phyloP scores from a whole-genome alignment of 768 basidiomycete species.

The Termitomyces sp. region DNA sequence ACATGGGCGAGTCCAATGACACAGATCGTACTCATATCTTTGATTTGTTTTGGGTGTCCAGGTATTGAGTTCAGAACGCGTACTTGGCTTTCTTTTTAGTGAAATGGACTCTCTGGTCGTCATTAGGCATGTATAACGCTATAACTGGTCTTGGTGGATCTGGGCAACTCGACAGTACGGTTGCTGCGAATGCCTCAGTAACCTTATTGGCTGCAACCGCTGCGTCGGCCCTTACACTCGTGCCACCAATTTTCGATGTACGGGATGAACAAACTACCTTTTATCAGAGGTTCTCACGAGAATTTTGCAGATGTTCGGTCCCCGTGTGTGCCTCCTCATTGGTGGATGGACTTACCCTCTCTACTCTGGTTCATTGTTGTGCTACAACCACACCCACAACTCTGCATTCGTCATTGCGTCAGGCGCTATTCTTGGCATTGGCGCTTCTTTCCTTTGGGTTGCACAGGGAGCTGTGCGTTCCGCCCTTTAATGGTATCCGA shows the following conservation, averaged over 20 bases:
- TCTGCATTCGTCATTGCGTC: conserved; percentile 25
- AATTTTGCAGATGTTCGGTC: conserved; percentile 23
- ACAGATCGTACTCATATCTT: conserved; percentile 24
- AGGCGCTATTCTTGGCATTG: conserved; percentile 25
- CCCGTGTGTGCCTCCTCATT: conserved; percentile 22
- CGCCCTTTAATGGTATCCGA: not conserved
- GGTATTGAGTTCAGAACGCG: conserved; percentile 8
- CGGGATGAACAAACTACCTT: not conserved
- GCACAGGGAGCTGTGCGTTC: conserved; percentile 24
- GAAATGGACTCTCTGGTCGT: not conserved
- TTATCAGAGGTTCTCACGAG: not conserved
- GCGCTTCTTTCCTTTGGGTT: conserved; percentile 26
- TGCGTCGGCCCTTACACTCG: conserved; percentile 24
- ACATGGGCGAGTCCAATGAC: conserved; percentile 22
- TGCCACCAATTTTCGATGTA: conserved; percentile 26
- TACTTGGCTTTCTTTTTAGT: not conserved
- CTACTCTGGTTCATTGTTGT: conserved; percentile 24
- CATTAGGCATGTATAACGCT: conserved; percentile 27
- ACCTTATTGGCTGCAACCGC: conserved; percentile 24
- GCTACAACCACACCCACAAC: conserved; percentile 25
- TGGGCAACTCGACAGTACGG: conserved; percentile 25
- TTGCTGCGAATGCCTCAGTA: conserved; percentile 26
- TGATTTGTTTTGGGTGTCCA: conserved; percentile 27
- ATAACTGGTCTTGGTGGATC: conserved; percentile 26
- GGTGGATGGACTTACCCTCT: conserved; percentile 25